Evolutionary conservation across 2,329 filamentous ascomycete species (phyloP), one percentile per base, ranked within the genome.

Genomic region (Rhinocladiella similis): DNA sequence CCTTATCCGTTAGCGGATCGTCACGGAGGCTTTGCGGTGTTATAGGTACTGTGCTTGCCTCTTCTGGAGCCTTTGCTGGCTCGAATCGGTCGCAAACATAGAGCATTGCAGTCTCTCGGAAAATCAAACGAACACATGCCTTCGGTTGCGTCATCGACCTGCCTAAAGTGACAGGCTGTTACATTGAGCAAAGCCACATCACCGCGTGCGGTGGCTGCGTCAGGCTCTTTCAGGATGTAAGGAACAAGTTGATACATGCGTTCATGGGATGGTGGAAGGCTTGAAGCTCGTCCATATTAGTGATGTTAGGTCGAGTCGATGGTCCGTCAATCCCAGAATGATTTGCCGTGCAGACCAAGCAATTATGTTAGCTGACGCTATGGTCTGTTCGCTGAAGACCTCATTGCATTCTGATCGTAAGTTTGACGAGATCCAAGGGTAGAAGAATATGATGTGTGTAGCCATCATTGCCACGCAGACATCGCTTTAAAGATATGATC

Each of bases 291-390:
- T 19, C 48, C 48, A 51, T n/a, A 19, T 38, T 6, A 38, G 48
- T 6, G 16, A 27, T 16, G 48, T 38, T n/a, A 27, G 19, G 20
- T 51, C 36, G 20, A 25, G 22, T 7, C 12, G 18, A 38, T 42
- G 14, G 14, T 35, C 20, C 25, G 35, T 19, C 7, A 51, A 25
- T 13, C 16, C 25, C 20, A 54, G n/a, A 19, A 54, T 41, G 42
- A 54, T 54, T n/a, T 54, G 27, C 33, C 51, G 39, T 9, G 51
- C 51, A 10, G 51, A 18, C 10, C 19, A 16, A 20, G 51, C 51
- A 14, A 54, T 25, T 6, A 45, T 47, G 4, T 54, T 35, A 16
- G 42, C 19, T 6, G 48, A 51, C 1, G 6, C 18, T 7, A 20
- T 41, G 35, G 38, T 16, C 45, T 54, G 51, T 19, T 38, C 19